Base-by-base conservation (phyloP, 371 early-diverging fungal species). In the Haplosporangium sp. region DNA sequence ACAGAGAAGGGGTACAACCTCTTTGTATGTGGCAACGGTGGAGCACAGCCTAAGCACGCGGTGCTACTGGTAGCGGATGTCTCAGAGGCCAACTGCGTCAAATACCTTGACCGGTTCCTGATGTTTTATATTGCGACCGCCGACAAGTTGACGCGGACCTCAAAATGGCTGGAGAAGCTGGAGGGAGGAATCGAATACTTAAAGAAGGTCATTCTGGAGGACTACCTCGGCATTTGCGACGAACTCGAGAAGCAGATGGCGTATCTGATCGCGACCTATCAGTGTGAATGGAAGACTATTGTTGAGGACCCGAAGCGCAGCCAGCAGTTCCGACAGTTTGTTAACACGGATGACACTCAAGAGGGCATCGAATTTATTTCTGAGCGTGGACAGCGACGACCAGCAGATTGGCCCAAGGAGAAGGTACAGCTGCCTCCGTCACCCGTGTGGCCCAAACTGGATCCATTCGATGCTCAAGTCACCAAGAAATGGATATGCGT, bases 61-160 rank as follows among this genome's bases (percentile, higher is more conserved):
- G 87, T 87, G 29, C 73, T 91, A 40, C 73, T 91, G 10, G 86
- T 83, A 0, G 66, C 86, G 6, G 88, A 89, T 48, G 84, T 86
- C 16, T 72, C 85, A n/a, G 87, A 86, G 63, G 83, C 85, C 52
- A 46, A 76, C n/a, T 85, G 81, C 29, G 69, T 87, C 59, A 85
- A 82, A 41, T 90, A 90, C 64, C 57, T 91, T 5, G 91, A 91
- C 64, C 84, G 91, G 1, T 91, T 87, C 81, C 66, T 91, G 59
- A 91, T 91, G 91, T 91, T 86, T 64, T 91, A 91, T 64, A 90
- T 91, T 55, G 80, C 80, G 37, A 91, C 91, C 16, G 91, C 91
- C 21, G 91, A 91, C 80, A 82, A 80, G 68, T 64, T 91, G 46
- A 84, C 83, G 54, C 86, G 91, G 23, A 91, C 91, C 14, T 91